Conservation (phyloP, 2,329 filamentous ascomycete genomes). For the Colletotrichum abscissum region DNA sequence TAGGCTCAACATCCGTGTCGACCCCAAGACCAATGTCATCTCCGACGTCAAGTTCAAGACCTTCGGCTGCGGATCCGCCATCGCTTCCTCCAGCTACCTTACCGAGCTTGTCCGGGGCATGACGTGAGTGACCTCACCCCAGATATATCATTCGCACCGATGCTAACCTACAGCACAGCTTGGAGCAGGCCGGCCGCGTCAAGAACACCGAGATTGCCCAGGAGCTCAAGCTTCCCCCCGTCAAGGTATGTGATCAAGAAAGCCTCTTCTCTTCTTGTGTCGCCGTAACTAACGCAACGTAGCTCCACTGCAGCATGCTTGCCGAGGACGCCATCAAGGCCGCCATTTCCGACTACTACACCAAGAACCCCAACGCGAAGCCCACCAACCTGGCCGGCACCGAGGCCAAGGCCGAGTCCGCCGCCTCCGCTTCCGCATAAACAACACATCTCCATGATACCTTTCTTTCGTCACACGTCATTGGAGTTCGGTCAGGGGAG, state of each 20-base stretch:
- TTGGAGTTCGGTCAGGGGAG: conserved; percentile 15
- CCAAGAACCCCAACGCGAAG: conserved; percentile 82
- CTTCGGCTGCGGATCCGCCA: conserved; percentile 93
- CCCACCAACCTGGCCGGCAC: conserved; percentile 83
- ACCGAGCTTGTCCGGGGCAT: conserved; percentile 97
- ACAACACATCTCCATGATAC: background rate
- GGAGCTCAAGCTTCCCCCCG: conserved; percentile 89
- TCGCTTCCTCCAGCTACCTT: conserved; percentile 93
- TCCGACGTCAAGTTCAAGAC: conserved; percentile 98
- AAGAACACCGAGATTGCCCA: conserved; percentile 99
- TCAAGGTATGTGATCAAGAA: conserved; percentile 71
- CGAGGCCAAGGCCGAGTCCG: conserved; percentile 64
- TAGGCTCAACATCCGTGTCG: conserved; percentile 83
- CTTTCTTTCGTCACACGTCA: conserved; percentile 7
- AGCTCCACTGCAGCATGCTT: conserved; percentile 92
- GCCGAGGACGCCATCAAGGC: conserved; percentile 93
- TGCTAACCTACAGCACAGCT: conserved; percentile 35
- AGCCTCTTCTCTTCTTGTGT: background rate
- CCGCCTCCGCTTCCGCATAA: conserved; percentile 34
- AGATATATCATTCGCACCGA: background rate
- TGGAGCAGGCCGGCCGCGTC: conserved; percentile 92
- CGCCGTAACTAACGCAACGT: conserved; percentile 41
- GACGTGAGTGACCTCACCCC: conserved; percentile 60
- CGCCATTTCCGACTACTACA: conserved; percentile 90
- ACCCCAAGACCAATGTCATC: conserved; percentile 88